These are phyloP conservation scores for Chlamydomonas sphaeroides DNA, from an alignment of 139 green algal species.

Conservation along the genomic window DNA sequence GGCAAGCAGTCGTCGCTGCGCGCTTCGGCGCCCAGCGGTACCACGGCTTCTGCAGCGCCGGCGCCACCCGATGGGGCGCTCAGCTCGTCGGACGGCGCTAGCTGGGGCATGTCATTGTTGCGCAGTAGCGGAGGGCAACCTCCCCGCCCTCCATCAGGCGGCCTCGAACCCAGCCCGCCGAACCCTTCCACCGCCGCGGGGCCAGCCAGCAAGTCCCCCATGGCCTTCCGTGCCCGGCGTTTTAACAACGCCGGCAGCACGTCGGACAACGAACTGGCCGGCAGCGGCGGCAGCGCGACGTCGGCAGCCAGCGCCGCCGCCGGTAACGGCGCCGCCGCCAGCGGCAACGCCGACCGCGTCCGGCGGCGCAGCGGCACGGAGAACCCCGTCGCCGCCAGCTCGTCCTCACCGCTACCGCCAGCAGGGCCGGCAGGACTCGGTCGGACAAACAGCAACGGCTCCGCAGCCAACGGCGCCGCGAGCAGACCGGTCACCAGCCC, in stretches of 20 bases:
- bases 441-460: conserved; percentile 17
- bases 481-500: no score
- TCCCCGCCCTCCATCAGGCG: not conserved
- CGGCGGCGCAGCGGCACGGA: not conserved
- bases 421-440: not conserved
- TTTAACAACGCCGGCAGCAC: conserved; percentile 14
- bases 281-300: not conserved
- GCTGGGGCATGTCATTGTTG: not conserved
- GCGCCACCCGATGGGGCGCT: conserved; percentile 16
- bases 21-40: no score
- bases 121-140: not conserved
- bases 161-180: not conserved
- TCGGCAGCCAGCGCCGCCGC: not conserved
- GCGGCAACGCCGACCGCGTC: not conserved
- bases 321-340: not conserved
- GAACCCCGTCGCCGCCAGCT: not conserved
- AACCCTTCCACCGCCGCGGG: no score
- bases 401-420: not conserved
- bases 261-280: not conserved
- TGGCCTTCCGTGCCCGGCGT: conserved; percentile 21
- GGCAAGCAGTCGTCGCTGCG: no score
- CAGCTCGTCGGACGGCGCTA: not conserved
- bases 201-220: conserved; percentile 11
- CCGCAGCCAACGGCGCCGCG: not conserved
- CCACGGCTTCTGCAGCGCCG: not conserved